phyloP scores from a whole-genome alignment of 2,329 filamentous ascomycete genomes.

The Talaromyces sp. region DNA sequence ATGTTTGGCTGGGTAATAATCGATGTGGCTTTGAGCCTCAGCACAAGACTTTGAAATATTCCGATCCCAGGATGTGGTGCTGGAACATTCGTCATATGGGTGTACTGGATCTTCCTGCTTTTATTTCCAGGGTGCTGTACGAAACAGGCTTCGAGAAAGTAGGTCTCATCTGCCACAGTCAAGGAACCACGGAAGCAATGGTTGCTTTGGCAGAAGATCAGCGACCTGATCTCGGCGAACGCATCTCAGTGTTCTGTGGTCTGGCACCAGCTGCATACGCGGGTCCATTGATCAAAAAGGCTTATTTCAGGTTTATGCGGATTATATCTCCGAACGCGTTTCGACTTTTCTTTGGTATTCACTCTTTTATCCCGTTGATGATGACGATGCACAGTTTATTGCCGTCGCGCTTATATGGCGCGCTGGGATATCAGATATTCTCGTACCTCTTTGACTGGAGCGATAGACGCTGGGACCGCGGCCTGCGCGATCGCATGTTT shows the following conservation, averaged over 20 bases:
- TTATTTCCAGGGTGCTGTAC: constrained; percentile 72
- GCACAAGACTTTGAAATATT: constrained; percentile 66
- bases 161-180: constrained; percentile 80
- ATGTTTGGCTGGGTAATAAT: constrained; percentile 95
- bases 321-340: constrained; percentile 74
- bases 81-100: constrained; percentile 98
- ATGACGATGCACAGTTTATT: constrained; percentile 73
- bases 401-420: constrained; percentile 67
- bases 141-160: constrained; percentile 83
- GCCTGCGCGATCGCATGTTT: constrained; percentile 76
- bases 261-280: constrained; percentile 89
- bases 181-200: constrained; percentile 85
- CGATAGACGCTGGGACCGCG: constrained; percentile 79
- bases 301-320: constrained; percentile 90
- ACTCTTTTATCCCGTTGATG: constrained; percentile 92
- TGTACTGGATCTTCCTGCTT: constrained; percentile 77
- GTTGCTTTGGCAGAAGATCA: constrained; percentile 88
- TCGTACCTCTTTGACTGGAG: constrained; percentile 86
- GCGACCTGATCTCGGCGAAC: constrained; percentile 75
- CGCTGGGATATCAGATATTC: constrained; percentile 83
- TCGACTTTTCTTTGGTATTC: constrained; percentile 80
- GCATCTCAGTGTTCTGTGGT: constrained; percentile 84
- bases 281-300: constrained; percentile 77
- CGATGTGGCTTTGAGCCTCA: constrained; percentile 78
- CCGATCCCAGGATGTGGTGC: constrained; percentile 89